A percentile compares a stretch with the other conserved stretches of the same genome.
phyloP scores from a whole-genome alignment of 805 yeast species.

The Tetrapisispora pingtungensis region DNA sequence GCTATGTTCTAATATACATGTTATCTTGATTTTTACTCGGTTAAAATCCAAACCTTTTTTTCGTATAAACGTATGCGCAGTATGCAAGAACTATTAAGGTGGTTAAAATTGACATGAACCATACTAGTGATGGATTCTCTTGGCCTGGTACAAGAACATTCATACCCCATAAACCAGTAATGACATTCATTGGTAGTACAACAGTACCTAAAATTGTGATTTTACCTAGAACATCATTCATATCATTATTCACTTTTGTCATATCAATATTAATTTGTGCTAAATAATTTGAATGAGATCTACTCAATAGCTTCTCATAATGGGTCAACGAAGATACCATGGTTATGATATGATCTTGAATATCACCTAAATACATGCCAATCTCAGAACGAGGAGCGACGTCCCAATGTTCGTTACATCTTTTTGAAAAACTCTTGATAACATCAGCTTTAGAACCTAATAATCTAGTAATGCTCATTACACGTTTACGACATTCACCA shows the following conservation, averaged over 20 bases:
- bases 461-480: slow-evolving; percentile 78
- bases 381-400: slow-evolving; percentile 76
- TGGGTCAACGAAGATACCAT: slow-evolving; percentile 95
- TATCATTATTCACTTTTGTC: slow-evolving; percentile 94
- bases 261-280: slow-evolving; percentile 96
- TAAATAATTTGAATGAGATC: slow-evolving; percentile 91
- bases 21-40: too few relatives aligned
- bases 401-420: slow-evolving; percentile 80
- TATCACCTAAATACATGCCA: slow-evolving; percentile 91
- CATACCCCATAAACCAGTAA: slow-evolving; percentile 99
- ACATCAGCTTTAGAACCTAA: slow-evolving; percentile 94
- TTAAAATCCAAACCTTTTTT: slow-evolving; percentile 32
- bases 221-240: slow-evolving; percentile 91
- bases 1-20: too few relatives aligned
- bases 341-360: slow-evolving; percentile 94
- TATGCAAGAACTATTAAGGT: slow-evolving; percentile 41
- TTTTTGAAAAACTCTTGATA: slow-evolving; percentile 87
- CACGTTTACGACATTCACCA: slow-evolving; percentile 90
- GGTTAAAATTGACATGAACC: slow-evolving; percentile 51
- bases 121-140: slow-evolving; percentile 43
- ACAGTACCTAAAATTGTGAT: slow-evolving; percentile 91
- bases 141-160: slow-evolving; percentile 96
- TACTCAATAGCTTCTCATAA: slow-evolving; percentile 83
- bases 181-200: slow-evolving; percentile 87
- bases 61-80: slow-evolving; percentile 40